Conservation (phyloP, 345 rosid genomes). For the Eucalyptus cloeziana region DNA sequence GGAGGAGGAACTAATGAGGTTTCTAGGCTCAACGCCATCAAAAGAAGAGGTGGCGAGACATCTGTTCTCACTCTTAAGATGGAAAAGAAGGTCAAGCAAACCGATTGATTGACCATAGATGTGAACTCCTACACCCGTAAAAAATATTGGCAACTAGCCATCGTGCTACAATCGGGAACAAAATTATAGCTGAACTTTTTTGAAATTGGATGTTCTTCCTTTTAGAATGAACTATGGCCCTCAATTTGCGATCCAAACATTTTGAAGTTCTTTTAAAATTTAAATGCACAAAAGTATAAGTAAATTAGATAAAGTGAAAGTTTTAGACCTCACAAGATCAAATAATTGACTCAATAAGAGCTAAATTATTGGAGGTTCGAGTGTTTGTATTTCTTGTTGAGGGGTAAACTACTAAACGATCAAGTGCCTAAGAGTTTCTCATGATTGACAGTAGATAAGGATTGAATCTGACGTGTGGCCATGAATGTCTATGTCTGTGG, state of each 20-base stretch:
- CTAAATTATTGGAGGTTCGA: neutral
- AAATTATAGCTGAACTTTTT: neutral
- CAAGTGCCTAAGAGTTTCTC: neutral
- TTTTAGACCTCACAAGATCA: neutral
- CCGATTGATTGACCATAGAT: neutral
- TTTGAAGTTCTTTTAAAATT: neutral
- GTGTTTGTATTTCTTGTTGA: neutral
- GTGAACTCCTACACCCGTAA: rapidly evolving
- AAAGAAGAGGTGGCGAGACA: neutral
- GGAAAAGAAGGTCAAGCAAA: neutral
- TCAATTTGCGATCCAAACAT: neutral
- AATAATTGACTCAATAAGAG: neutral
- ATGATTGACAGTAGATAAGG: neutral
- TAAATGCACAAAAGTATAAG: neutral
- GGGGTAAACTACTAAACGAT: neutral
- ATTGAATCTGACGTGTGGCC: neutral
- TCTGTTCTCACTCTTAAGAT: neutral
- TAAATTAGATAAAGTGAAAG: neutral
- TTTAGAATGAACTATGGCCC: neutral
- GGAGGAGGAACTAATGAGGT: neutral
- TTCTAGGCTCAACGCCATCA: neutral
- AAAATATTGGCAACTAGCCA: neutral
- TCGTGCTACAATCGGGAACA: neutral
- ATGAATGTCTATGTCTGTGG: neutral
- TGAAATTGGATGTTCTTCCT: neutral